These are phyloP conservation scores for Stemphylium vesicarium DNA, from an alignment of 2,329 filamentous ascomycete species.

Conservation along the genomic window DNA sequence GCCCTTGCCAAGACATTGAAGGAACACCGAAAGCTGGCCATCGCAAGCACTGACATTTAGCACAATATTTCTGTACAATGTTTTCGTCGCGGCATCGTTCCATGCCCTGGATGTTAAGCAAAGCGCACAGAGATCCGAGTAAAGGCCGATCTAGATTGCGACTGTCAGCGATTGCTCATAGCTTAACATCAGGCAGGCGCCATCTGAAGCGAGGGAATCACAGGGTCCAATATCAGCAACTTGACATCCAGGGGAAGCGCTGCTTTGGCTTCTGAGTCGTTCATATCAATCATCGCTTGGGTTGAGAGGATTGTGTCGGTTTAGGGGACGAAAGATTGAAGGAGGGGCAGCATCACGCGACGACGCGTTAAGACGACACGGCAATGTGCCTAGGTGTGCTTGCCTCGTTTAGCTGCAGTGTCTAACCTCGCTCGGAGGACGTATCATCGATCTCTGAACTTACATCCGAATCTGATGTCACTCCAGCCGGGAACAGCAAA, in stretches of 20 bases:
- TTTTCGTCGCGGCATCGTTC: constrained; percentile 5
- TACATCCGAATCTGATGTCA: too few species aligned
- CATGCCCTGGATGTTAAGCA: constrained; percentile 8
- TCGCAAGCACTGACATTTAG: constrained; percentile 1
- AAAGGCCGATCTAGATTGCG: not conserved
- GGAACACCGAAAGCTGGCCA: constrained; percentile 4
- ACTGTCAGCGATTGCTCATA: not conserved
- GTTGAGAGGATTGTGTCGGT: too few species aligned
- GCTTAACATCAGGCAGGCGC: not conserved
- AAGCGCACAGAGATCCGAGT: constrained; percentile 11
- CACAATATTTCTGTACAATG: constrained; percentile 9
- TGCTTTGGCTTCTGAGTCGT: too few species aligned
- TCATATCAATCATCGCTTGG: too few species aligned
- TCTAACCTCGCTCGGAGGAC: too few species aligned
- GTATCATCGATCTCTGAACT: too few species aligned
- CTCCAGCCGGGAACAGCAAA: too few species aligned
- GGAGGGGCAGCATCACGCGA: too few species aligned
- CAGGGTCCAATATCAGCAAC: not conserved
- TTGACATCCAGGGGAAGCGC: not conserved
- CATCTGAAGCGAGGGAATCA: not conserved
- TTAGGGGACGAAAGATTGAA: too few species aligned
- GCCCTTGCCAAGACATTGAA: constrained; percentile 6
- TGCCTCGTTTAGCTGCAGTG: too few species aligned
- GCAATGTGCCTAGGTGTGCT: too few species aligned
- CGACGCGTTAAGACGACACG: too few species aligned